These are phyloP conservation scores for Hyphodiscus hymeniophilus DNA, from an alignment of 495 filamentous ascomycete genomes.

Conservation along the genomic window DNA sequence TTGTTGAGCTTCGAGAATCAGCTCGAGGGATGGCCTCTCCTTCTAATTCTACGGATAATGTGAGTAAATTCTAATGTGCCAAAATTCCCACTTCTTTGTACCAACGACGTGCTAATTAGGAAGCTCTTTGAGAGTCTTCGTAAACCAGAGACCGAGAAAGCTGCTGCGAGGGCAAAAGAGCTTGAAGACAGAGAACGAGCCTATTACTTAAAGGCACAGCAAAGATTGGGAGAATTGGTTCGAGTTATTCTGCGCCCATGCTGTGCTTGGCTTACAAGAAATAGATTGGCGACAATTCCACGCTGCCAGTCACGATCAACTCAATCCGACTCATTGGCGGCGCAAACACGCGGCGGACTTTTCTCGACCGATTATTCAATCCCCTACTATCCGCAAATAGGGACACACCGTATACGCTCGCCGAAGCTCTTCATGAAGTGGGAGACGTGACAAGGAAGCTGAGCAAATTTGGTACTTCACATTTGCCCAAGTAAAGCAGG, in stretches of 20 bases:
- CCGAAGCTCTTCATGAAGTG: conserved; percentile 65
- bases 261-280: too few species aligned
- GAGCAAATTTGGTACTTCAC: conserved; percentile 59
- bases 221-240: conserved; percentile 51
- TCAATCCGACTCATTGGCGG: conserved; percentile 74
- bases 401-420: conserved; percentile 61
- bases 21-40: conserved; percentile 39
- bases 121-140: conserved; percentile 65
- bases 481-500: background rate
- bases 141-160: conserved; percentile 51
- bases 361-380: conserved; percentile 70
- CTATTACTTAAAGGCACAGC: conserved; percentile 59
- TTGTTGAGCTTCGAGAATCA: too few species aligned
- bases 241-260: background rate
- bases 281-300: conserved; percentile 73
- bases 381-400: conserved; percentile 64
- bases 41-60: conserved; percentile 38
- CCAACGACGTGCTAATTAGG: background rate
- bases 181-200: conserved; percentile 52
- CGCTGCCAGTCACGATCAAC: conserved; percentile 70
- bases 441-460: conserved; percentile 63
- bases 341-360: conserved; percentile 63
- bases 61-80: conserved; percentile 23
- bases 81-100: background rate
- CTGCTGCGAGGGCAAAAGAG: conserved; percentile 53